Evolutionary conservation across 1,139 yeast genomes (phyloP).

Genomic region (Protomyces inundatus): DNA sequence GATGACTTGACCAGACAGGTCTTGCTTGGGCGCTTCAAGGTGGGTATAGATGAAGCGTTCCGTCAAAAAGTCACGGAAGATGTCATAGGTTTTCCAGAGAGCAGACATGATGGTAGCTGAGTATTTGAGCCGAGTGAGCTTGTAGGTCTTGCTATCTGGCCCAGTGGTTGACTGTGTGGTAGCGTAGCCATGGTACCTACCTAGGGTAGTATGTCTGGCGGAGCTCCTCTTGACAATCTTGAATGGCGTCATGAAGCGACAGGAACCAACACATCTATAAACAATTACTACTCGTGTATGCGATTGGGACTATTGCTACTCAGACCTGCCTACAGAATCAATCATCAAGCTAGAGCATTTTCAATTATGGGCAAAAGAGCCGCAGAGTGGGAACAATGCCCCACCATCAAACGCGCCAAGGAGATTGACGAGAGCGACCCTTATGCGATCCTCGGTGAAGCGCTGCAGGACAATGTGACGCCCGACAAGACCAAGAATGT

Average conservation of each 20-base stretch:
- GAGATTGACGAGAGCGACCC: conserved; percentile 21
- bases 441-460: conserved; percentile 3
- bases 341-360: background rate
- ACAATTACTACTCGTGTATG: background rate
- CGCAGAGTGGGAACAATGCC: conserved; percentile 22
- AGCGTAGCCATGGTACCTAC: too few species aligned
- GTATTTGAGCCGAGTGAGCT: too few species aligned
- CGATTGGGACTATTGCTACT: background rate
- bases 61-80: conserved; percentile 9
- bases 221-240: too few species aligned
- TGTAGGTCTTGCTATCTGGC: too few species aligned
- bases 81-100: conserved; percentile 3
- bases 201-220: too few species aligned
- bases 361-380: background rate
- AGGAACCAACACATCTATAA: too few species aligned
- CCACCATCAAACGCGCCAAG: conserved; percentile 18
- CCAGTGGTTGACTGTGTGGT: too few species aligned
- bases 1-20: conserved; percentile 39
- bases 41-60: conserved; percentile 9
- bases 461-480: background rate
- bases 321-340: background rate
- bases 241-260: too few species aligned
- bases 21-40: conserved; percentile 14
- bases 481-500: conserved; percentile 31
- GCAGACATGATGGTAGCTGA: background rate